Conservation (phyloP, 164 flowering plant species). For the Tinospora cordifolia region DNA sequence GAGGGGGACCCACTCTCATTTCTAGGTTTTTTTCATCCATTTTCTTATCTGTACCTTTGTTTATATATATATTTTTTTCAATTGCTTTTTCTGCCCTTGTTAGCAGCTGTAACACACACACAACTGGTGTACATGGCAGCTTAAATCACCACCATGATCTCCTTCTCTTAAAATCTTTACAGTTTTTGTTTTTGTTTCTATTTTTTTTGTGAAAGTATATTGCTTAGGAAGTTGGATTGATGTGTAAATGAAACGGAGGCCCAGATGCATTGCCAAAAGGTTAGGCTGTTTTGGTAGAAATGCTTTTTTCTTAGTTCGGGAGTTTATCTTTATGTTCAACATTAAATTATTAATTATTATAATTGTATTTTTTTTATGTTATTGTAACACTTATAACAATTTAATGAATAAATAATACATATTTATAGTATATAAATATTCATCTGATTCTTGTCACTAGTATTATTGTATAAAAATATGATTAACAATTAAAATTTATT, state of each 20-base stretch:
- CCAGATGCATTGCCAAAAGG: not conserved
- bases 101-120: conserved; percentile 33
- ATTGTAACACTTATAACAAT: too few species aligned
- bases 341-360: too few species aligned
- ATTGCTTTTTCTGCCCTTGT: conserved; percentile 13
- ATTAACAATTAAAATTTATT: too few species aligned
- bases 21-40: not conserved
- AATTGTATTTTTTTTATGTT: too few species aligned
- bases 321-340: too few species aligned
- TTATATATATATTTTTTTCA: conserved; percentile 18
- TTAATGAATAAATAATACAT: too few species aligned
- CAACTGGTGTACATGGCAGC: conserved; percentile 32
- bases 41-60: conserved; percentile 16
- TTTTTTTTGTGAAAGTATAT: too few species aligned
- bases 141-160: not conserved
- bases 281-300: not conserved
- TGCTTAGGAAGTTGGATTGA: not conserved
- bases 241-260: not conserved
- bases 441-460: too few species aligned
- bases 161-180: not conserved
- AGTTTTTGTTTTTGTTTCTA: too few species aligned
- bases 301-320: too few species aligned
- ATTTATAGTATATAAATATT: too few species aligned
- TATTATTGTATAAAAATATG: too few species aligned
- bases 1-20: not conserved